Evolutionary conservation across 495 filamentous ascomycete species (phyloP).

Genomic region (Oidiodendron maius): DNA sequence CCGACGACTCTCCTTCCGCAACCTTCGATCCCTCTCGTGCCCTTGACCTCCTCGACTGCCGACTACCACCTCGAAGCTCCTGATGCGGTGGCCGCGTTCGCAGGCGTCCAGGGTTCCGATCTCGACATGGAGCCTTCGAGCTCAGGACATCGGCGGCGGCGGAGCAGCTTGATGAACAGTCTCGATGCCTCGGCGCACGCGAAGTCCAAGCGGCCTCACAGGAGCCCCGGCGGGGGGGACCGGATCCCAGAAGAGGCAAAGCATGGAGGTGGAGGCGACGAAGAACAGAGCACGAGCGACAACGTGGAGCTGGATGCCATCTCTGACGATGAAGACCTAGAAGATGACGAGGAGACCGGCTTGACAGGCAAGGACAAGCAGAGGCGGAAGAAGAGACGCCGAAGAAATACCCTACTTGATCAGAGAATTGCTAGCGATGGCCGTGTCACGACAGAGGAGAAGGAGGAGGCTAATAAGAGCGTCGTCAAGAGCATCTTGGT

Average conservation of each 20-base stretch:
- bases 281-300: constrained; percentile 41
- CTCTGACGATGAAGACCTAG: constrained; percentile 60
- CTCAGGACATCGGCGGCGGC: constrained; percentile 21
- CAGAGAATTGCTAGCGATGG: constrained; percentile 59
- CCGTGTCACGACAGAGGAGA: constrained; percentile 52
- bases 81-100: constrained; percentile 16
- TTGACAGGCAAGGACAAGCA: constrained; percentile 67
- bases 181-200: constrained; percentile 2
- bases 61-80: constrained; percentile 12
- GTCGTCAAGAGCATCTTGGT: constrained; percentile 60
- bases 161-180: constrained; percentile 20
- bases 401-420: constrained; percentile 64
- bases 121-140: constrained; percentile 13
- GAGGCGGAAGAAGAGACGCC: constrained; percentile 57
- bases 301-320: constrained; percentile 53
- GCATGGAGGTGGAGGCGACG: constrained; percentile 31
- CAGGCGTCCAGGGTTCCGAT: constrained; percentile 9
- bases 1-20: no score
- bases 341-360: constrained; percentile 86
- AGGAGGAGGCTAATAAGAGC: constrained; percentile 62
- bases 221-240: background rate
- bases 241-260: constrained; percentile 17
- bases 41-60: constrained; percentile 3
- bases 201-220: constrained; percentile 8
- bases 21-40: background rate